These are phyloP conservation scores for Rhizophagus prolifer DNA, from an alignment of 192 early-diverging fungal genomes.

Conservation along the genomic window DNA sequence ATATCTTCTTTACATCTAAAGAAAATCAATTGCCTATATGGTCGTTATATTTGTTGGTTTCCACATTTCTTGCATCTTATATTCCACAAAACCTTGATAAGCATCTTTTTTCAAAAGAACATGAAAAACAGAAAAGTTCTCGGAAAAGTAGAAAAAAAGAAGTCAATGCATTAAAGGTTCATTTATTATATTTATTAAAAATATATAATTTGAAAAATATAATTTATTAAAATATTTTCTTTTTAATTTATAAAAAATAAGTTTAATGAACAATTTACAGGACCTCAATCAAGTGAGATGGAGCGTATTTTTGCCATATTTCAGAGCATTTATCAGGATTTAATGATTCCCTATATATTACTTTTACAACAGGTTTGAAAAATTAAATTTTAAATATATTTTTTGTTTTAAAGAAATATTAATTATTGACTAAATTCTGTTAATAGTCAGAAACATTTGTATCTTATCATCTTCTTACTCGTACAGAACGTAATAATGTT, in stretches of 20 bases:
- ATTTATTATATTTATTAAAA: not conserved
- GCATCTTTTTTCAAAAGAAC: not conserved
- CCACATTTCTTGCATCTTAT: not conserved
- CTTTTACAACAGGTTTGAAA: not conserved
- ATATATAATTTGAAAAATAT: not conserved
- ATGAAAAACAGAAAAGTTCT: not conserved
- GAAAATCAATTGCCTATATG: slow-evolving; percentile 5
- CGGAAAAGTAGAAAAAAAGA: not conserved
- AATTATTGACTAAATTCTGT: not conserved
- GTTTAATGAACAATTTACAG: not conserved
- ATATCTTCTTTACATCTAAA: not conserved
- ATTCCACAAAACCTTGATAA: slow-evolving; percentile 4
- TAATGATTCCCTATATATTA: not conserved
- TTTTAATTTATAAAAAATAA: not conserved
- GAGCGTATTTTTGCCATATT: slow-evolving; percentile 5
- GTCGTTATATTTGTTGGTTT: slow-evolving; percentile 6
- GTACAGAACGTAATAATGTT: not conserved
- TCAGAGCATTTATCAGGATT: not conserved
- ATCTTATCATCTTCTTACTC: not conserved
- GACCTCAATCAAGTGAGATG: not conserved
- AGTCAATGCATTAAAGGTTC: not conserved
- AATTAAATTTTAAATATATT: too few relatives aligned
- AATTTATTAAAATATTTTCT: not conserved
- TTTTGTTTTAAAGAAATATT: too few relatives aligned
- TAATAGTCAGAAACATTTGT: slow-evolving; percentile 3